Conservation (phyloP, 192 early-diverging fungal genomes). For the Gaertneriomyces semiglobifer region DNA sequence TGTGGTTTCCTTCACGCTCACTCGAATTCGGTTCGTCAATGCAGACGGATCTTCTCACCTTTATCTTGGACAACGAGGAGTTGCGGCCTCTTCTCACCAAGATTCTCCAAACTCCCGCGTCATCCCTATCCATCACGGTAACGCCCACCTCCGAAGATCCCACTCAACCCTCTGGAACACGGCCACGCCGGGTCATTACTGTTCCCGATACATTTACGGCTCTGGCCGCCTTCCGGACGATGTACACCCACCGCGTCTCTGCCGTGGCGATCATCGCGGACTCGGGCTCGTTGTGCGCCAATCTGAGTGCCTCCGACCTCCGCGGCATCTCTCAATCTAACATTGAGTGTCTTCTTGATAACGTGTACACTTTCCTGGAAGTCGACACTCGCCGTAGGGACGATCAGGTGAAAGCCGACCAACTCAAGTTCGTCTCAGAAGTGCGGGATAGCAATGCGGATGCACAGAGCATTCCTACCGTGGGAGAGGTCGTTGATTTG, state of each 20-base stretch:
- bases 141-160: background rate
- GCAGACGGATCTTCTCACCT: conserved; percentile 36
- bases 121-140: too few relatives aligned
- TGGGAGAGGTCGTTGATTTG: background rate
- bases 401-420: conserved; percentile 54
- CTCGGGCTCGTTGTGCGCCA: conserved; percentile 57
- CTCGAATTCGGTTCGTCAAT: background rate
- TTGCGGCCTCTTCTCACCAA: conserved; percentile 7
- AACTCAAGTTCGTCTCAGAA: conserved; percentile 49
- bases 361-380: conserved; percentile 64
- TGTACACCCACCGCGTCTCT: conserved; percentile 45
- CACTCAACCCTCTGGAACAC: background rate
- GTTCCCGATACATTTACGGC: conserved; percentile 37
- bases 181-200: conserved; percentile 27
- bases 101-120: too few relatives aligned
- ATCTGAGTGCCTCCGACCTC: conserved; percentile 70
- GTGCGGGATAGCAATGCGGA: conserved; percentile 11
- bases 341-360: conserved; percentile 54
- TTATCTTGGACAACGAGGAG: conserved; percentile 23
- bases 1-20: background rate
- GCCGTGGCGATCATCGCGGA: conserved; percentile 65
- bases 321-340: conserved; percentile 63
- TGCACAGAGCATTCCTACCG: background rate
- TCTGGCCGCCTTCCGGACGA: conserved; percentile 41
- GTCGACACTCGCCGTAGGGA: conserved; percentile 30